Evolutionary conservation across 2,329 filamentous ascomycete species (phyloP).

Genomic region (Lachnellula willkommii): DNA sequence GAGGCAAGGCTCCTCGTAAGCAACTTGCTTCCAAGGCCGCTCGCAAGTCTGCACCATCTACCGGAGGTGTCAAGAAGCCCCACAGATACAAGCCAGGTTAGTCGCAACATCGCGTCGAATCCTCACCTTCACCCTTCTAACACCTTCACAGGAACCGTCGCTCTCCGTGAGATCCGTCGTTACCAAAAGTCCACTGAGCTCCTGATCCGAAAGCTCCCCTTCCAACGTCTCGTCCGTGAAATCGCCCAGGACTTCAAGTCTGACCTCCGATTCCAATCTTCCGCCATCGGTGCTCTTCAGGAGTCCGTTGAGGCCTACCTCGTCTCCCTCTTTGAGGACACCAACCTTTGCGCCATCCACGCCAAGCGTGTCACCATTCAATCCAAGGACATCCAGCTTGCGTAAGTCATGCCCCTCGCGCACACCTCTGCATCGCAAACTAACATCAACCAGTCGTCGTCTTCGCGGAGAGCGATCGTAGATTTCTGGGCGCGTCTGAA

Average conservation of each 20-base stretch:
- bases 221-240: conserved; percentile 96
- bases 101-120: conserved; percentile 23
- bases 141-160: conserved; percentile 62
- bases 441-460: conserved; percentile 58
- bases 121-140: not conserved
- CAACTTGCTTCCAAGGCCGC: conserved; percentile 97
- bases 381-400: conserved; percentile 26
- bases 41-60: conserved; percentile 95
- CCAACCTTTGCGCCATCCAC: conserved; percentile 97
- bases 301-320: conserved; percentile 99
- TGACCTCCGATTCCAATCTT: conserved; percentile 95
- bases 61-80: conserved; percentile 95
- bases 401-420: not conserved
- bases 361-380: conserved; percentile 99
- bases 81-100: conserved; percentile 80
- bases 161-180: conserved; percentile 95
- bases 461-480: conserved; percentile 92
- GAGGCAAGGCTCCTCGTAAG: conserved; percentile 81
- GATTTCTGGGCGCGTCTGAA: conserved; percentile 29
- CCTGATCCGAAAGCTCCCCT: conserved; percentile 93
- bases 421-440: conserved; percentile 15
- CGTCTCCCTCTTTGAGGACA: conserved; percentile 96
- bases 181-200: conserved; percentile 98
- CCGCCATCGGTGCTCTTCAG: conserved; percentile 93
- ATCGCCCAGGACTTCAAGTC: conserved; percentile 95